phyloP scores from a whole-genome alignment of 139 green algal genomes.

The Volvox africanus region DNA sequence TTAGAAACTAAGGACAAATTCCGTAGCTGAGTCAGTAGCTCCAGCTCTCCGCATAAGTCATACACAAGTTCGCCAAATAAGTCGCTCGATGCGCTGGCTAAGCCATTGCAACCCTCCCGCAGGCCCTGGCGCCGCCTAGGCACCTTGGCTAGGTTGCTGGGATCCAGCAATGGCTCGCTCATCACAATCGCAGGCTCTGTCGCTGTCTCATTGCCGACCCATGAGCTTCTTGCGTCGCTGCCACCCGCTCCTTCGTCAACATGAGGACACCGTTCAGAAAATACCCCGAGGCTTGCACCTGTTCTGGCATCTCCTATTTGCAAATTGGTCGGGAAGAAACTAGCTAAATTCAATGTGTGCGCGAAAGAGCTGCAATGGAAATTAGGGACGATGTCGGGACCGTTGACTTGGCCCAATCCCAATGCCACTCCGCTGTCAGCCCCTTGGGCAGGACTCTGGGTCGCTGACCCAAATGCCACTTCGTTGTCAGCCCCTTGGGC shows the following conservation, averaged over 20 bases:
- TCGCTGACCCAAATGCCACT: too few relatives aligned
- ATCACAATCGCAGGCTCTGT: background rate
- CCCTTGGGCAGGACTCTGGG: too few relatives aligned
- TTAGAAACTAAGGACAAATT: background rate
- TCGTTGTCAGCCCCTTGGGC: too few relatives aligned
- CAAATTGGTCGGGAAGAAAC: background rate
- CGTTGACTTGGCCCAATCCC: too few relatives aligned
- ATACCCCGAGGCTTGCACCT: background rate
- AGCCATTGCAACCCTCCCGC: background rate
- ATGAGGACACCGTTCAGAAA: too few relatives aligned
- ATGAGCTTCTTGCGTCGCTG: background rate
- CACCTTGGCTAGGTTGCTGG: background rate
- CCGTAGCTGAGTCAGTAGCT: constrained; percentile 6
- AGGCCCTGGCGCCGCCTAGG: background rate
- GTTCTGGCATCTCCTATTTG: background rate
- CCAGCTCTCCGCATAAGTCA: constrained; percentile 28
- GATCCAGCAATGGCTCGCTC: too few relatives aligned
- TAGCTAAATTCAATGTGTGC: too few relatives aligned
- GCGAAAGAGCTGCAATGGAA: too few relatives aligned
- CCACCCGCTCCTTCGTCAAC: background rate
- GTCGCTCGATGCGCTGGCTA: background rate
- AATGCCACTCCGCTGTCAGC: too few relatives aligned
- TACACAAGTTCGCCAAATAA: background rate
- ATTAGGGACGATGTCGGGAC: too few relatives aligned
- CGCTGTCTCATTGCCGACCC: background rate